phyloP scores from a whole-genome alignment of 129 eudicot genomes.

The Tagetes patula region DNA sequence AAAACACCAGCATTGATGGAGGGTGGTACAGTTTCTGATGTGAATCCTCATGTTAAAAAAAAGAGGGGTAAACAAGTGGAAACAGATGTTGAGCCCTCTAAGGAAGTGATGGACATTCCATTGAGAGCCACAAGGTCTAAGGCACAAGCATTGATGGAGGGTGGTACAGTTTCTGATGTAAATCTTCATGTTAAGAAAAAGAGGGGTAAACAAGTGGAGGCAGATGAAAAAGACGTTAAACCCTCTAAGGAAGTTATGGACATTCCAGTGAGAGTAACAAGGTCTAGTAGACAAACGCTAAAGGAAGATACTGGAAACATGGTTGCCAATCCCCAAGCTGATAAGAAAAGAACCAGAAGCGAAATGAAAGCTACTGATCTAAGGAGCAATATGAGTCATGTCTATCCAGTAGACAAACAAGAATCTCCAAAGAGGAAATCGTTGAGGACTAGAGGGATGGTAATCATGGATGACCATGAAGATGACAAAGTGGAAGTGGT shows the following conservation, averaged over 20 bases:
- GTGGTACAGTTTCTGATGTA: neutral
- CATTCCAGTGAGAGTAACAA: conserved; percentile 41
- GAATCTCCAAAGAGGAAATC: conserved; percentile 19
- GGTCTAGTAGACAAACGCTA: conserved; percentile 36
- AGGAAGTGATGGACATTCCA: conserved; percentile 23
- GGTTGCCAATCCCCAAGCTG: conserved; percentile 16
- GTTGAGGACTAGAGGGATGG: conserved; percentile 11
- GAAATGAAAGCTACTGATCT: conserved; percentile 23
- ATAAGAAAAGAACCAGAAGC: conserved; percentile 42
- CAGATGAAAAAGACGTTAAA: conserved; percentile 19
- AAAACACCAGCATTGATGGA: conserved; percentile 27
- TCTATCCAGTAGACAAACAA: conserved; percentile 23
- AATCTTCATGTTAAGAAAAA: conserved; percentile 32
- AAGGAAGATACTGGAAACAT: conserved; percentile 13
- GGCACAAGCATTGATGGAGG: conserved; percentile 27
- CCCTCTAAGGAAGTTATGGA: conserved; percentile 24
- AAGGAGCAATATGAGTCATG: conserved; percentile 9
- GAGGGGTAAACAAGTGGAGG: conserved; percentile 24
- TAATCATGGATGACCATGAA: conserved; percentile 13
- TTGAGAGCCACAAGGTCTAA: conserved; percentile 50
- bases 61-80: conserved; percentile 28
- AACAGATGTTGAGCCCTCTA: conserved; percentile 23
- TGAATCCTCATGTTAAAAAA: conserved; percentile 28
- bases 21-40: conserved; percentile 7
- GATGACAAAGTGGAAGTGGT: conserved; percentile 29